Evolutionary conservation across 2,329 filamentous ascomycete genomes (phyloP), one percentile per base, ranked within the genome.

Genomic region (Dactylellina parvicollis): DNA sequence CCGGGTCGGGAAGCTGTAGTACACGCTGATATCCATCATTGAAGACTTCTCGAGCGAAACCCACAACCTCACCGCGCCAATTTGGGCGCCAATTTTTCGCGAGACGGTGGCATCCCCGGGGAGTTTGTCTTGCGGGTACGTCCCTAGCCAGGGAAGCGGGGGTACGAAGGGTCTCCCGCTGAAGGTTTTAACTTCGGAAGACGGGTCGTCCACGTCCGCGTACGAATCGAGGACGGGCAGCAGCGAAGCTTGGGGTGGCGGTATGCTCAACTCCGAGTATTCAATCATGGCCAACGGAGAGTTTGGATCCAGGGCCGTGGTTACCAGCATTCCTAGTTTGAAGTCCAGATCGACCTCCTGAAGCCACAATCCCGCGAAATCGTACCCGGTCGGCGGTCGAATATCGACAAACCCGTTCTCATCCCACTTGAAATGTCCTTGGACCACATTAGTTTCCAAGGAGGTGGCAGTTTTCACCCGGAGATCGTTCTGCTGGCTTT

Each of bases 1-100:
- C 4, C 69, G 60, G 20, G 60, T 73, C 9, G 69, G 69, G 30
- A 73, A 73, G 55, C 69, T 66, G 28, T 73, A 73, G 54, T 66
- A 73, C 10, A 73, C 54, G 32, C 24, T 59, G 12, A 73, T 66
- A 26, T 73, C 60, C 46, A 60, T 55, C 22, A 59, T 42, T 20
- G 55, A 54, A 8, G 36, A 34, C 22, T 56, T 66, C 5, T 73
- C 56, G 12, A 66, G 46, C 8, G 54, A 34, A 1, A 46, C 54
- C 60, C 60, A 73, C 22, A 73, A 14, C 5, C 69, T 44, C 22
- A 66, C 69, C 1, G 60, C 61, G 12, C 69, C 69, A 9, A 73
- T 52, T 22, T 73, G 69, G 4, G 69, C 69, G 3, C 69, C 69
- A 10, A 73, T 36, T 50, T 73, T 73, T 38, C 60, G 46, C 2